Percentiles rank a stretch among this genome's conserved stretches.
Evolutionary conservation across 2,329 filamentous ascomycete genomes (phyloP).

Genomic region (Colletotrichum navitas): DNA sequence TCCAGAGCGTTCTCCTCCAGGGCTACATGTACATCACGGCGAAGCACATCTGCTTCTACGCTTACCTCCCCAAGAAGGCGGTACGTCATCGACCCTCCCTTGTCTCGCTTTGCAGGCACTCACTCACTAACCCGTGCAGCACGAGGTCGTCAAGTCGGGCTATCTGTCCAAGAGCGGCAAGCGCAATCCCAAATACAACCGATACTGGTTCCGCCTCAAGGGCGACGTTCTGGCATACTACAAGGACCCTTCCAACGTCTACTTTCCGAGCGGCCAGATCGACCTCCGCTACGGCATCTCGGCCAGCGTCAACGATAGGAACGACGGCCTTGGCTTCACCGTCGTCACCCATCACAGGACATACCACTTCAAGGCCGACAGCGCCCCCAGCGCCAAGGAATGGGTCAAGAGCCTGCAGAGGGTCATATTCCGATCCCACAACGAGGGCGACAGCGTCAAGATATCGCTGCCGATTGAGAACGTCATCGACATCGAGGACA

Average conservation of each 20-base stretch:
- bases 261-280: constrained; percentile 92
- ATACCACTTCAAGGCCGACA: constrained; percentile 92
- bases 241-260: constrained; percentile 83
- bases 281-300: constrained; percentile 93
- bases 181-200: constrained; percentile 86
- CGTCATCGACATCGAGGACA: constrained; percentile 92
- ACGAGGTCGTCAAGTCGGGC: constrained; percentile 85
- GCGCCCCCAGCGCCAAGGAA: constrained; percentile 87
- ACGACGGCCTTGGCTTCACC: constrained; percentile 81
- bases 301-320: constrained; percentile 81
- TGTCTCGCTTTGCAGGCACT: too few species aligned
- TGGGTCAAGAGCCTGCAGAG: constrained; percentile 96
- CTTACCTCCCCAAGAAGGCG: constrained; percentile 94
- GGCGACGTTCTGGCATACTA: constrained; percentile 95
- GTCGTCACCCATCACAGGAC: constrained; percentile 86
- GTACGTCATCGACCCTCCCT: constrained; percentile 59
- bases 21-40: constrained; percentile 97
- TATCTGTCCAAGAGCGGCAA: constrained; percentile 90
- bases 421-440: constrained; percentile 95
- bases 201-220: constrained; percentile 94
- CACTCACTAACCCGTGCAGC: constrained; percentile 55
- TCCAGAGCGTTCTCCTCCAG: constrained; percentile 92
- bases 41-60: constrained; percentile 96
- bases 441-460: constrained; percentile 97
- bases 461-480: constrained; percentile 91